Conservation (phyloP, 1,284 basidiomycete species). For the Sanghuangporus weigelae region DNA sequence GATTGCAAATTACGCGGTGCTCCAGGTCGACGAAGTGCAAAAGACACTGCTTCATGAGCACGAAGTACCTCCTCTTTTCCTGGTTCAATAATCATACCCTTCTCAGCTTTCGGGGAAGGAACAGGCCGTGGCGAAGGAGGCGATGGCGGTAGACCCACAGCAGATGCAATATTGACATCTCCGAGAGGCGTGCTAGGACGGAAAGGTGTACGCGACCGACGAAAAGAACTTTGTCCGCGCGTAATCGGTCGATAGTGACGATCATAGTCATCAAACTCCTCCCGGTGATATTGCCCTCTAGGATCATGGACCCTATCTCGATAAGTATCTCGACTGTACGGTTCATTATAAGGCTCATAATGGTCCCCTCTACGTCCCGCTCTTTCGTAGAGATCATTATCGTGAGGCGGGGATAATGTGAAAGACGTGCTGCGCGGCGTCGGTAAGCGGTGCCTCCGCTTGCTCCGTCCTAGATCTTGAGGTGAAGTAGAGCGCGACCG, state of each 20-base stretch:
- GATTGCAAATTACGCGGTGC: slow-evolving; percentile 9
- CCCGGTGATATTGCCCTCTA: slow-evolving; percentile 16
- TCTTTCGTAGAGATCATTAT: slow-evolving; percentile 14
- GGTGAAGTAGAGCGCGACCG: slow-evolving; percentile 3
- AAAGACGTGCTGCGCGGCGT: slow-evolving; percentile 15
- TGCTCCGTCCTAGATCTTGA: background rate
- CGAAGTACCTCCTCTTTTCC: background rate
- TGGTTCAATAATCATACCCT: background rate
- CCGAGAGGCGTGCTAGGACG: slow-evolving; percentile 5
- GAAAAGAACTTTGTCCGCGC: slow-evolving; percentile 5
- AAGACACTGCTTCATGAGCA: background rate
- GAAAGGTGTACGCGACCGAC: slow-evolving; percentile 12
- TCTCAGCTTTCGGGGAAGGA: slow-evolving; percentile 15
- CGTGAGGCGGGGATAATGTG: slow-evolving; percentile 6
- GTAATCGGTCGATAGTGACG: slow-evolving; percentile 4
- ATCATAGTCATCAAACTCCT: slow-evolving; percentile 14
- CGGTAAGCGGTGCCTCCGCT: slow-evolving; percentile 15
- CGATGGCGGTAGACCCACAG: background rate
- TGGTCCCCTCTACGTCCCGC: slow-evolving; percentile 14
- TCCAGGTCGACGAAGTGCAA: slow-evolving; percentile 4
- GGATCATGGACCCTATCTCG: slow-evolving; percentile 12
- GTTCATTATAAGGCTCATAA: slow-evolving; percentile 9
- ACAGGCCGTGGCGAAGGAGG: slow-evolving; percentile 22
- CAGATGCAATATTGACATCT: background rate
- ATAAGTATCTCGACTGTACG: slow-evolving; percentile 7